Percentiles rank a stretch among this genome's conserved stretches.
These are phyloP conservation scores for Tuber magnatum DNA, from an alignment of 495 filamentous ascomycete genomes.

Conservation along the genomic window DNA sequence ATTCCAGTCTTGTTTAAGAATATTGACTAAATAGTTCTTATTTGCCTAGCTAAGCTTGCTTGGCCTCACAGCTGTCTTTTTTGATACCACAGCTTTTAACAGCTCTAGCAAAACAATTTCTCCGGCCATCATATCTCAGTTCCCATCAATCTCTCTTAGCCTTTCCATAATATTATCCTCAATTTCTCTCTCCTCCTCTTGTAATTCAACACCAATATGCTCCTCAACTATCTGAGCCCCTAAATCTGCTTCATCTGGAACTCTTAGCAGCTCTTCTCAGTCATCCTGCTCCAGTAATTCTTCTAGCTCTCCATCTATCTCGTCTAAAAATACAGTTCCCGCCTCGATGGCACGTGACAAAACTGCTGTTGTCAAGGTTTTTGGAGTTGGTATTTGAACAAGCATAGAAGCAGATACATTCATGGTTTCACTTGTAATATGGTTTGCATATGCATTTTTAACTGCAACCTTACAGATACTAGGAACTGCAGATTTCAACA, in stretches of 20 bases:
- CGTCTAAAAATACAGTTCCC: neutral
- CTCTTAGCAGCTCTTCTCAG: neutral
- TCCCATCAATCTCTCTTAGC: neutral
- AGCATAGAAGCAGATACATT: no score
- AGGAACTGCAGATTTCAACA: neutral
- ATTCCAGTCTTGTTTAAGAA: neutral
- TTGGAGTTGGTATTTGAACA: neutral
- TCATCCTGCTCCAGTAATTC: neutral
- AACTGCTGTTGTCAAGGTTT: neutral
- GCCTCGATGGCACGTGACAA: neutral
- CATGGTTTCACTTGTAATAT: neutral
- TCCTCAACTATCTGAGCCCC: neutral
- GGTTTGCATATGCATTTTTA: neutral
- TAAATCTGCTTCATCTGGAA: neutral
- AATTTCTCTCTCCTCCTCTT: no score
- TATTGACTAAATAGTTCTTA: conserved; percentile 4
- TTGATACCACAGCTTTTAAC: neutral
- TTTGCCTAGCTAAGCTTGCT: neutral
- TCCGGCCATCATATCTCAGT: neutral
- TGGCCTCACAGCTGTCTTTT: neutral
- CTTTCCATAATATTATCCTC: neutral
- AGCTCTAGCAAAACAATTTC: conserved; percentile 7
- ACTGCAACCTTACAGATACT: neutral
- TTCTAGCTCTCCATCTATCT: neutral
- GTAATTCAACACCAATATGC: neutral